A percentile compares a stretch with the other conserved stretches of the same genome.
phyloP scores from a whole-genome alignment of 306 rosid species.

The Cucumis sativus region Cucumber_9930_V3 NC_026657.2:8016001-8016500 shows the following conservation, averaged over 20 bases:
- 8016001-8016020: not conserved
- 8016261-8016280: slow-evolving; percentile 1
- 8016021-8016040: not conserved
- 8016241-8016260: too few species aligned
- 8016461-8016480: not conserved
- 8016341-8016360: too few species aligned
- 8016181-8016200: not conserved
- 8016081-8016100: not conserved
- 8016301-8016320: too few species aligned
- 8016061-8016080: not conserved
- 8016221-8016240: not conserved
- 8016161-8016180: too few species aligned
- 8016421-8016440: not conserved
- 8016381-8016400: too few species aligned
- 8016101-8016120: too few species aligned
- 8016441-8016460: not conserved
- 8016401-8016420: not conserved
- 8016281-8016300: not conserved
- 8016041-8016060: not conserved
- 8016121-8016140: not conserved
- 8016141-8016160: not conserved
- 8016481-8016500: not conserved
- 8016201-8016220: not conserved
- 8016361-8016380: too few species aligned
- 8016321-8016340: too few species aligned